Conservation (phyloP, 305 asterid genomes). For the Fraxinus xanthoxyloides region DNA sequence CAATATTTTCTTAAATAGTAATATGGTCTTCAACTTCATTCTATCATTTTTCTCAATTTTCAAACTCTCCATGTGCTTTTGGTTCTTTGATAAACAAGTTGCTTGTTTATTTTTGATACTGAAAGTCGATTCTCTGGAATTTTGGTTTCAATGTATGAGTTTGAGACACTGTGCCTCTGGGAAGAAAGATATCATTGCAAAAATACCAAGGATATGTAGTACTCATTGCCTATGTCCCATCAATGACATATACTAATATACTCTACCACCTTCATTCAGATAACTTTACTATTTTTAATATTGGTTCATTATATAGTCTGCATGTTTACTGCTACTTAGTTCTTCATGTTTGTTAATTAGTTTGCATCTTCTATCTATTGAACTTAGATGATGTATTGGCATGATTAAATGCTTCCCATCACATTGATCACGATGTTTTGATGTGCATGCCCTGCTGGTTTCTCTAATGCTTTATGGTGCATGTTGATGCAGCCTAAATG, state of each 20-base stretch:
- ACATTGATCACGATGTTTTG: constrained; percentile 1
- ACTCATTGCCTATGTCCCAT: not conserved
- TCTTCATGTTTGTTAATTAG: constrained; percentile 2
- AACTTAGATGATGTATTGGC: not conserved
- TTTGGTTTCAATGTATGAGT: not conserved
- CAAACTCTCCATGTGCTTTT: not conserved
- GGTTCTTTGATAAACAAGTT: not conserved
- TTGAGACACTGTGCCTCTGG: constrained; percentile 1
- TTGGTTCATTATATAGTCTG: not conserved
- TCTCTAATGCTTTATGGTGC: constrained; percentile 32
- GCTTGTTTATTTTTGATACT: not conserved
- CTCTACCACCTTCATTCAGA: constrained; percentile 7
- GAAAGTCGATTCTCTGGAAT: constrained; percentile 11
- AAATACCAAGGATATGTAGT: not conserved
- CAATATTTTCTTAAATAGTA: not conserved
- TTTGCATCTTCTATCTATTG: constrained; percentile 10
- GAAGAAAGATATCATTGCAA: not conserved
- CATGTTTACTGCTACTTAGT: constrained; percentile 1
- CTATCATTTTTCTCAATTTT: not conserved
- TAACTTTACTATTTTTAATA: not conserved
- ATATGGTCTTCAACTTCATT: not conserved
- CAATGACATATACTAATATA: not conserved
- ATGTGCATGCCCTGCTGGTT: constrained; percentile 16
- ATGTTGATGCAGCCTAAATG: constrained; percentile 70
- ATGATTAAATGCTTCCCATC: constrained; percentile 4